phyloP scores from a whole-genome alignment of 305 asterid species.

The Euphrasia arctica region DNA sequence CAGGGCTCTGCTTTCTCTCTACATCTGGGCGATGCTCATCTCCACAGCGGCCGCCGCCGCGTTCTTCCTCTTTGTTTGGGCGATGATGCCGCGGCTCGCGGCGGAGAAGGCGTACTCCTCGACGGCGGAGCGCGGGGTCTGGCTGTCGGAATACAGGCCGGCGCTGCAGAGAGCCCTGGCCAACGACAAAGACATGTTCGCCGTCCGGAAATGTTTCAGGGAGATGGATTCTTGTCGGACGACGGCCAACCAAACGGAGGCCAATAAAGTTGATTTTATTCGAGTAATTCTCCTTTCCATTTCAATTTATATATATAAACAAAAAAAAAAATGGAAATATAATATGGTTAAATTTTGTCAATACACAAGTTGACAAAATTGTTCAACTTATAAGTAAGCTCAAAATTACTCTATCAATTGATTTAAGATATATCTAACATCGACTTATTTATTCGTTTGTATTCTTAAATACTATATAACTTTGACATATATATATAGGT shows the following conservation, averaged over 20 bases:
- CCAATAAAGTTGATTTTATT: not conserved
- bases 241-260: not conserved
- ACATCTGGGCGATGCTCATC: conserved; percentile 9
- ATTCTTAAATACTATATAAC: no score
- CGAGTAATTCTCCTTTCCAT: not conserved
- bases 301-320: not conserved
- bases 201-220: not conserved
- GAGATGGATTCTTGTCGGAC: not conserved
- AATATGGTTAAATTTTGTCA: no score
- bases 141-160: conserved; percentile 14
- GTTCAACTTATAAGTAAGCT: no score
- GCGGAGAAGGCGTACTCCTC: not conserved
- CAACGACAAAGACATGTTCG: conserved; percentile 12
- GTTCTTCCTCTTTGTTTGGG: not conserved
- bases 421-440: no score
- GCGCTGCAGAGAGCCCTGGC: conserved; percentile 12
- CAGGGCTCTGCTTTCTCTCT: conserved; percentile 4
- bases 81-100: conserved; percentile 3
- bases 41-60: not conserved
- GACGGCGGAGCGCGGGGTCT: not conserved
- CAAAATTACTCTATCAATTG: no score
- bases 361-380: no score
- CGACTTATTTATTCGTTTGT: no score
- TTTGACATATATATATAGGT: not conserved
- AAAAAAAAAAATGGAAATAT: no score